Evolutionary conservation across 2,329 filamentous ascomycete genomes (phyloP), one percentile per base, ranked within the genome.

Genomic region (Fusarium phyllophilum): DNA sequence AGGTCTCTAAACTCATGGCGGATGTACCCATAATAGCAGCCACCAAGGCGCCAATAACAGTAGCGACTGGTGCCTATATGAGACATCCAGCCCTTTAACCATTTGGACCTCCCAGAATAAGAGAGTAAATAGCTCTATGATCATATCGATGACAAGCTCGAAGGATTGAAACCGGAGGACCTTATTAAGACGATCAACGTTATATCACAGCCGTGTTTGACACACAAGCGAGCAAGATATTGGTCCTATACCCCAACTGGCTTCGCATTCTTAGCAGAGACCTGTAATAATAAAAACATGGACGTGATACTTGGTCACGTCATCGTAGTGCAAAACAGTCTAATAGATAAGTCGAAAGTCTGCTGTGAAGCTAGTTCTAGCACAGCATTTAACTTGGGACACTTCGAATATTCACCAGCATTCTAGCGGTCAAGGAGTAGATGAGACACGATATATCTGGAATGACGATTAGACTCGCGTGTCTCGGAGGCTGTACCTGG

Each of bases 391-490:
- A 46, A 31, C 31, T 46, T 41, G 22, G 39, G 29, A 46, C 31
- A 49, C 15, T 44, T 34, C 14, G 22, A 39, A 34, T 8, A 17
- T 34, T 36, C 24, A n/a, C 38, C 26, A 39, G 17, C 36, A 29
- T 55, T 59, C 24, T 55, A 31, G 58, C 62, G 62, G 66, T 72
- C 45, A 70, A 38, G 52, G 33, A 41, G 38, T 9, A 55, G 39
- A 34, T 39, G 33, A 56, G 42, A 34, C 34, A 46, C 46, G n/a
- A 48, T 56, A 46, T 33, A 51, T 49, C 33, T 42, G 57, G 71
- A 74, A 71, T 68, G 70, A 24, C 15, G n/a, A 62, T 67, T 66
- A 73, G 62, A 74, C 66, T 41, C 36, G 57, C 62, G 34, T 74
- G 62, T 74, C 62, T 73, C 39, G 54, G 57, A 71, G 61, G 17